Evolutionary conservation across 2,329 filamentous ascomycete genomes (phyloP), one percentile per base, ranked within the genome.

Genomic region (Pseudohalonectria lignicola): DNA sequence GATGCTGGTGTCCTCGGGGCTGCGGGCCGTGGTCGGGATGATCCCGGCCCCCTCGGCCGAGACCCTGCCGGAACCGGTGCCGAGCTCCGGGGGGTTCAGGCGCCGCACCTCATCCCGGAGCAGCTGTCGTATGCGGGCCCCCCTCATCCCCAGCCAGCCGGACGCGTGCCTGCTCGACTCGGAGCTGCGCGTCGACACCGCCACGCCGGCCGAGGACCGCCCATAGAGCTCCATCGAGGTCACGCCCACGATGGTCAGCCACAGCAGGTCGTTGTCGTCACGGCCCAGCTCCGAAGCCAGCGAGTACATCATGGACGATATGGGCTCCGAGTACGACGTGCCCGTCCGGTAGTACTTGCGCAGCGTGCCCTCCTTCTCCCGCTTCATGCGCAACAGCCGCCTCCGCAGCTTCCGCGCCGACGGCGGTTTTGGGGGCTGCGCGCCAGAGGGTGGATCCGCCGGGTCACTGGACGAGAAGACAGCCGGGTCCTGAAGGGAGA

Each of bases 181-280:
- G 46, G 62, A 78, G 44, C 60, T 59, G 29, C 69, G 66, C 12
- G 73, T 64, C 1, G 72, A 65, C 2, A 77, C 70, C 15, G 83
- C 81, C 21, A 92, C 70, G 18, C 86, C 86, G 11, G 84, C 81
- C 32, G 84, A 86, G 16, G 86, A 90, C 40, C 86, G 79, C 13
- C 88, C 88, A 47, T 92, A 94, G 1, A 95, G 71, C 55, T 95
- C 88, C 60, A 94, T 80, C 13, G 87, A 94, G n/a, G 84, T 87
- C 26, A 94, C 86, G 5, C 92, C 92, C 19, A 98, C 86, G 51
- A 96, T 94, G 5, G 87, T 79, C 41, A 94, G 72, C 92, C 92
- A 98, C 12, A 98, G 69, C 17, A 96, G 69, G 51, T 98, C 88
- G 51, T 96, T 98, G 57, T 96, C 90, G 67, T 96, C 92, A 38